Evolutionary conservation across 2,329 filamentous ascomycete species (phyloP), one percentile per base, ranked within the genome.

Genomic region (Pseudogymnoascus pannorum): DNA sequence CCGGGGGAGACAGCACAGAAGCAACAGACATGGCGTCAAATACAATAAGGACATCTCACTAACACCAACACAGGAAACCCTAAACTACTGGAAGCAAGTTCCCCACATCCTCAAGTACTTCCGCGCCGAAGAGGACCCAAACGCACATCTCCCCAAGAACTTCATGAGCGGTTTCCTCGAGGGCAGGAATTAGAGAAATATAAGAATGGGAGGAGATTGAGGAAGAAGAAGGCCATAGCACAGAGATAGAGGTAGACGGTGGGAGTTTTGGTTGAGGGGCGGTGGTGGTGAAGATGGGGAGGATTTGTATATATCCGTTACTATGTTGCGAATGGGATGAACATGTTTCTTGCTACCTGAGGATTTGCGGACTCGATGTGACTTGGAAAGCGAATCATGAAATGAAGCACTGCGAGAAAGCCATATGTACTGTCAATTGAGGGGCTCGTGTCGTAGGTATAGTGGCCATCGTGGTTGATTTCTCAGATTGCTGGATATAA

Each of bases 1-100:
- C 20, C 20, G 8, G 7, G 22, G 26, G 14, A 44, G 12, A 48
- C 42, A 14, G 14, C 42, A 24, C 6, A 24, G 22, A 12, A 48
- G 18, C 42, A 26, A n/a, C 42, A 48, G 42, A 8, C 12, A 12
- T 24, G 20, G 12, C 6, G 7, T 16, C 6, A 26, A 7, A 29
- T 29, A 29, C 22, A 3, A 48, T 48, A 9, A 26, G 26, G 22
- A 11, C 22, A 11, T 2, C n/a, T 20, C 16, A 24, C 54, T 58
- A 58, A 58, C 54, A 58, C 18, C 18, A 14, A 9, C 16, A 62
- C 69, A 97, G 92, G 94, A 99, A 82, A 99, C 90, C 60, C 86
- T 99, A 81, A 99, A 99, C 80, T 99, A 89, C 82, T 99, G 94
- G 94, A 96, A 97, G 78, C 94, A 99, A 78, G 82, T 92, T 65